Evolutionary conservation across 2,329 filamentous ascomycete species (phyloP).

Genomic region (Paraphaeosphaeria minitans): DNA sequence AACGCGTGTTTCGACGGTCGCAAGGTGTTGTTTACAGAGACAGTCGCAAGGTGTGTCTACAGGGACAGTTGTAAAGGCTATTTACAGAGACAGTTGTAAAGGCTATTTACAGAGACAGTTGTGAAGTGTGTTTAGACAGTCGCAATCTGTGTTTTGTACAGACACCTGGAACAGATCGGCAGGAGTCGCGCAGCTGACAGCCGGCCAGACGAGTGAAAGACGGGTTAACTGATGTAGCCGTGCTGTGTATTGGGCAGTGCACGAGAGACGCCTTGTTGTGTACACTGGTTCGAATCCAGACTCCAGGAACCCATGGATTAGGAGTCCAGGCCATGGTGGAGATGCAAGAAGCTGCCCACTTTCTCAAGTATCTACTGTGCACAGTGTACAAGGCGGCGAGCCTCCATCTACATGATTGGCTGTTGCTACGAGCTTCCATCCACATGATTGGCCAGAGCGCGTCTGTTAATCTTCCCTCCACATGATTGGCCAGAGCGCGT

Average conservation of each 20-base stretch:
- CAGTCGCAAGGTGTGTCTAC: background rate
- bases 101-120: too few relatives aligned
- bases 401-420: background rate
- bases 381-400: too few relatives aligned
- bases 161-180: background rate
- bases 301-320: background rate
- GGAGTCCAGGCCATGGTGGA: background rate
- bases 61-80: too few relatives aligned
- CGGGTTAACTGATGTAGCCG: background rate
- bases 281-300: background rate
- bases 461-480: background rate
- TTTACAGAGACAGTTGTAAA: too few relatives aligned
- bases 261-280: background rate
- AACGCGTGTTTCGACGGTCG: too few relatives aligned
- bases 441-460: background rate
- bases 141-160: too few relatives aligned
- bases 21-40: too few relatives aligned
- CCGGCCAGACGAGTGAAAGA: background rate
- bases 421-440: background rate
- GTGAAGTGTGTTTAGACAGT: too few relatives aligned
- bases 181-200: background rate
- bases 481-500: background rate
- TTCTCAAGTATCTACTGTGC: background rate
- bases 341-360: background rate
- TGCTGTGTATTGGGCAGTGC: constrained; percentile 6